Evolutionary conservation across 768 basidiomycete genomes (phyloP).

Genomic region (Xanthoconium purpureum): DNA sequence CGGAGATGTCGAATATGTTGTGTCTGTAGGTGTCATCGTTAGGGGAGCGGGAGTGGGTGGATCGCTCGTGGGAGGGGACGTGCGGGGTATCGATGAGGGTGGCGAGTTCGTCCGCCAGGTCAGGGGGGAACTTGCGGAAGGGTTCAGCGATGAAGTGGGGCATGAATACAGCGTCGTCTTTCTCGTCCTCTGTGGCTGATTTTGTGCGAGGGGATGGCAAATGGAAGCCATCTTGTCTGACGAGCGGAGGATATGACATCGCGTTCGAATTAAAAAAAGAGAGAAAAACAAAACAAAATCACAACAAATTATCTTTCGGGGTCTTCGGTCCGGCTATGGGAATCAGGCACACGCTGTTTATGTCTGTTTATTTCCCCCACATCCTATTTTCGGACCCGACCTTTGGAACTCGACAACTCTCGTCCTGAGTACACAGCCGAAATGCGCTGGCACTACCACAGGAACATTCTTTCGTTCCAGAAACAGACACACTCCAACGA

Average conservation of each 20-base stretch:
- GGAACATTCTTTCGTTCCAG: neutral
- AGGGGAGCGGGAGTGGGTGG: conserved; percentile 40
- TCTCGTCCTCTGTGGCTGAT: conserved; percentile 29
- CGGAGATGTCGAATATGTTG: conserved; percentile 64
- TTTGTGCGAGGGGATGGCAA: conserved; percentile 43
- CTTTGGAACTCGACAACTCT: conserved; percentile 3
- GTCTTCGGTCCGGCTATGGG: conserved; percentile 34
- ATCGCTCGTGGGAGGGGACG: conserved; percentile 39
- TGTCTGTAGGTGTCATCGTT: conserved; percentile 46
- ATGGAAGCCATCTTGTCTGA: conserved; percentile 76
- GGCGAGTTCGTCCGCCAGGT: conserved; percentile 70
- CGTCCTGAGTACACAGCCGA: neutral
- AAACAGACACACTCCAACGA: neutral
- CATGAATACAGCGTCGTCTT: conserved; percentile 39
- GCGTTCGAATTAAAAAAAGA: neutral
- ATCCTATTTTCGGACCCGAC: conserved; percentile 20
- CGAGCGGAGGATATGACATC: conserved; percentile 32
- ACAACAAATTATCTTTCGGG: conserved; percentile 19
- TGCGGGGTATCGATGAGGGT: conserved; percentile 46
- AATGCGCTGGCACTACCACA: neutral
- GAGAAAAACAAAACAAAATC: neutral
- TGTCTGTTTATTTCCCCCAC: conserved; percentile 20
- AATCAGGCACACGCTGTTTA: conserved; percentile 26
- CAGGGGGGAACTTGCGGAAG: conserved; percentile 53
- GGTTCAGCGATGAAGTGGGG: conserved; percentile 51